Percentiles rank a stretch among this genome's conserved stretches.
These are phyloP conservation scores for Saprolegnia parasitica DNA, from an alignment of 352 stramenopile genomes.

Conservation along the genomic window DNA sequence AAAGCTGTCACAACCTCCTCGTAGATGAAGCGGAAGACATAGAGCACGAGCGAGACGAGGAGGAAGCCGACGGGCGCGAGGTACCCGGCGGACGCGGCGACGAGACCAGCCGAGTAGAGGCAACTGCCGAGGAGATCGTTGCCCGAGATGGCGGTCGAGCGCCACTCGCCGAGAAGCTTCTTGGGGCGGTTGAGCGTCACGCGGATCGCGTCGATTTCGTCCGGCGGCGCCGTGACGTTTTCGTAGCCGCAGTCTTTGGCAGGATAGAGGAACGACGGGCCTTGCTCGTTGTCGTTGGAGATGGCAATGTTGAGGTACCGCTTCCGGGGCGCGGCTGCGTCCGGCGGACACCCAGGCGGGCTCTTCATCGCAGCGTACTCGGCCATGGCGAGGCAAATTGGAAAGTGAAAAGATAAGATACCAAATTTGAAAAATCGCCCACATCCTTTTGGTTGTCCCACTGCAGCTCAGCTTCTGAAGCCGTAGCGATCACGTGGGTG, in stretches of 20 bases:
- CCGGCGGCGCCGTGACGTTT: not conserved
- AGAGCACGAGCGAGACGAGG: slow-evolving; percentile 68
- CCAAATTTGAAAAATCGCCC: too few relatives aligned
- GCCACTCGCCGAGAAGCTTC: slow-evolving; percentile 60
- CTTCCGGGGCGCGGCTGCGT: not conserved
- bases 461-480: too few relatives aligned
- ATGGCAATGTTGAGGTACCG: slow-evolving; percentile 8
- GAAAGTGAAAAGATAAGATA: too few relatives aligned
- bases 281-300: slow-evolving; percentile 8
- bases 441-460: too few relatives aligned
- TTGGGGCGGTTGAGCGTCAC: slow-evolving; percentile 29
- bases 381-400: not conserved
- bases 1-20: slow-evolving; percentile 87
- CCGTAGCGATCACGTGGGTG: too few relatives aligned
- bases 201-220: slow-evolving; percentile 32
- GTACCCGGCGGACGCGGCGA: slow-evolving; percentile 64
- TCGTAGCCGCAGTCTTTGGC: slow-evolving; percentile 10
- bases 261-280: not conserved
- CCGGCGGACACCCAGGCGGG: not conserved
- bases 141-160: slow-evolving; percentile 85
- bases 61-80: slow-evolving; percentile 75
- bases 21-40: slow-evolving; percentile 82
- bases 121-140: slow-evolving; percentile 89
- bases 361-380: not conserved
- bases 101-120: slow-evolving; percentile 70